Evolutionary conservation across 495 filamentous ascomycete species (phyloP).

Genomic region (Daldinia childiae): DNA sequence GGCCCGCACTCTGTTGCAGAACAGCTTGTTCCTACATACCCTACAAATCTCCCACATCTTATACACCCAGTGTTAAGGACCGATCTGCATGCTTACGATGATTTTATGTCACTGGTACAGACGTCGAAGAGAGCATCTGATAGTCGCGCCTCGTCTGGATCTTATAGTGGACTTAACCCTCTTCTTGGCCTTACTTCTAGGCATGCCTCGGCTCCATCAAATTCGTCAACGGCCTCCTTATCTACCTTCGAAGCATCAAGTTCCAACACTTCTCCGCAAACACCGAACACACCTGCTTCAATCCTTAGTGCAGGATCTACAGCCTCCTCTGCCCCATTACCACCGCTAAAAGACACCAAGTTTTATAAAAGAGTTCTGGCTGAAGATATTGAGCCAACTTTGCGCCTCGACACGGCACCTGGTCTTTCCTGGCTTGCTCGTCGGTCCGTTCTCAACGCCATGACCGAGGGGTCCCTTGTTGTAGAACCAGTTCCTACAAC

Average conservation of each 20-base stretch:
- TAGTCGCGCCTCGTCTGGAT: constrained; percentile 74
- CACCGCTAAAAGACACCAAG: constrained; percentile 80
- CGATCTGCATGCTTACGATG: constrained; percentile 81
- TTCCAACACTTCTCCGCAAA: constrained; percentile 56
- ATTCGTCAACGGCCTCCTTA: constrained; percentile 56
- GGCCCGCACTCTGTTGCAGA: constrained; percentile 60
- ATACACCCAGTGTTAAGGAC: constrained; percentile 83
- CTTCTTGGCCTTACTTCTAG: constrained; percentile 58
- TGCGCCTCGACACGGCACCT: constrained; percentile 87
- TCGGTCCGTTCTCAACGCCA: constrained; percentile 79
- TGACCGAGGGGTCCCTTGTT: constrained; percentile 85
- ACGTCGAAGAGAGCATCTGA: constrained; percentile 65
- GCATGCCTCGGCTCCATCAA: constrained; percentile 53
- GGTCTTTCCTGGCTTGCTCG: constrained; percentile 93
- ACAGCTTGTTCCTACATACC: constrained; percentile 77
- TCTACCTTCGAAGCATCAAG: constrained; percentile 51
- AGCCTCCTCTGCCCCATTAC: constrained; percentile 42
- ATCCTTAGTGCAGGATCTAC: constrained; percentile 53
- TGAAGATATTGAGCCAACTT: constrained; percentile 94
- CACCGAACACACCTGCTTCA: constrained; percentile 62
- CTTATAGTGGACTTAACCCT: constrained; percentile 68
- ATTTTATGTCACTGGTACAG: constrained; percentile 81
- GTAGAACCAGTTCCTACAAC: constrained; percentile 83
- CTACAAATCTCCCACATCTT: constrained; percentile 84
- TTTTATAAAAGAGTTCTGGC: constrained; percentile 89